Conservation (phyloP, 148 eudicot species). For the Cornus suecica region DNA sequence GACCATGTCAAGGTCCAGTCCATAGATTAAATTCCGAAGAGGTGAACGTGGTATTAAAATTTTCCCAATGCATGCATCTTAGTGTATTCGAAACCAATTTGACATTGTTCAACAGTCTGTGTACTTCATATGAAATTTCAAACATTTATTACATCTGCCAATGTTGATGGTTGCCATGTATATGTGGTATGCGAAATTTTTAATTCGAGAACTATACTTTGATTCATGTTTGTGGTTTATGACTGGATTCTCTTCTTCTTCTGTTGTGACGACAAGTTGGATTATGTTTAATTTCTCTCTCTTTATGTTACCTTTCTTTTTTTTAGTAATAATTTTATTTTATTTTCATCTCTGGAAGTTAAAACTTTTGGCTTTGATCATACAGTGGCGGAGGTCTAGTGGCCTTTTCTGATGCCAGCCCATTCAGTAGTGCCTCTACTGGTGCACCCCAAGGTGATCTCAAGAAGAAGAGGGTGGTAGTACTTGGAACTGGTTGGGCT, state of each 20-base stretch:
- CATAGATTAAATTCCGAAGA: neutral
- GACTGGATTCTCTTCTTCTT: neutral
- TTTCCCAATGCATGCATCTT: neutral
- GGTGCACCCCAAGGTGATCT: conserved; percentile 1
- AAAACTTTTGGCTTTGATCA: neutral
- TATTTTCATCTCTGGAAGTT: neutral
- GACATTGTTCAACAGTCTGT: neutral
- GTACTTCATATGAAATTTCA: too few species aligned
- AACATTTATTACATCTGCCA: neutral
- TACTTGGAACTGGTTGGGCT: conserved; percentile 34
- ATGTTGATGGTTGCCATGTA: neutral
- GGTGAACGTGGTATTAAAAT: neutral
- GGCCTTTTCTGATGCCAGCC: conserved; percentile 13
- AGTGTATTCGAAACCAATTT: neutral
- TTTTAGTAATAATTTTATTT: neutral
- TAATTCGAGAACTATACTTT: neutral
- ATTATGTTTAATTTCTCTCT: neutral
- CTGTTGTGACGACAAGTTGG: neutral
- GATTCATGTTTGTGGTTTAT: neutral
- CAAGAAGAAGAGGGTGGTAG: conserved; percentile 25
- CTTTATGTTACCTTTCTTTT: neutral
- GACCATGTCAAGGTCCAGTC: neutral
- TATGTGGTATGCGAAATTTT: too few species aligned
- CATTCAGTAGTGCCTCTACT: conserved; percentile 12
- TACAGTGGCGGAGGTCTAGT: conserved; percentile 27